Conservation (phyloP, 208 protist species). For the Paratrypanosoma confusum region DNA sequence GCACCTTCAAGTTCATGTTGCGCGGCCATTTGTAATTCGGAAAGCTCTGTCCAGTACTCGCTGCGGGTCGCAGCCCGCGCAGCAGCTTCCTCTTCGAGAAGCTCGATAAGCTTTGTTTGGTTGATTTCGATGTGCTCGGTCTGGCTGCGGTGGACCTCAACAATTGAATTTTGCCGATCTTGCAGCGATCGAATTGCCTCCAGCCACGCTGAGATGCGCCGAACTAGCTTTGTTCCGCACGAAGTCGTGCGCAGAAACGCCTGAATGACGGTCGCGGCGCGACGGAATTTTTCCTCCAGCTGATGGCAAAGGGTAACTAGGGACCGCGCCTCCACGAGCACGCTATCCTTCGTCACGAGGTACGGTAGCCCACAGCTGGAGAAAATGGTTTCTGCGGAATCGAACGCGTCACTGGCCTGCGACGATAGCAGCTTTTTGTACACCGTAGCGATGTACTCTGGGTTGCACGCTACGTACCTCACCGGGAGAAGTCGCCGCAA, state of each 20-base stretch:
- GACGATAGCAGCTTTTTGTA: conserved; percentile 7
- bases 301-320: conserved; percentile 4
- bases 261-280: conserved; percentile 4
- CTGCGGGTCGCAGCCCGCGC: conserved; percentile 4
- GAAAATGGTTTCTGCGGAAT: conserved; percentile 2
- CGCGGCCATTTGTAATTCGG: background rate
- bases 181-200: conserved; percentile 2
- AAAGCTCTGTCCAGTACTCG: conserved; percentile 6
- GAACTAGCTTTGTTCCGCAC: background rate
- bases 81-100: conserved; percentile 10
- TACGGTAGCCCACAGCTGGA: background rate
- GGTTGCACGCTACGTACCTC: conserved; percentile 3
- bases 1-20: conserved; percentile 3
- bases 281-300: background rate
- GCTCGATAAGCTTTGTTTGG: conserved; percentile 1
- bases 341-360: background rate
- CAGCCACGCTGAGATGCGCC: conserved; percentile 3
- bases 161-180: background rate
- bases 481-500: conserved; percentile 5
- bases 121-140: background rate
- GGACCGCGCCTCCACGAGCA: conserved; percentile 1
- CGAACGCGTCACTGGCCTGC: background rate
- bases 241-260: conserved; percentile 3
- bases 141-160: background rate
- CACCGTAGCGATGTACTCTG: conserved; percentile 2